Evolutionary conservation across 2,329 filamentous ascomycete species (phyloP), one percentile per base, ranked within the genome.

Genomic region (Beauveria caledonica): DNA sequence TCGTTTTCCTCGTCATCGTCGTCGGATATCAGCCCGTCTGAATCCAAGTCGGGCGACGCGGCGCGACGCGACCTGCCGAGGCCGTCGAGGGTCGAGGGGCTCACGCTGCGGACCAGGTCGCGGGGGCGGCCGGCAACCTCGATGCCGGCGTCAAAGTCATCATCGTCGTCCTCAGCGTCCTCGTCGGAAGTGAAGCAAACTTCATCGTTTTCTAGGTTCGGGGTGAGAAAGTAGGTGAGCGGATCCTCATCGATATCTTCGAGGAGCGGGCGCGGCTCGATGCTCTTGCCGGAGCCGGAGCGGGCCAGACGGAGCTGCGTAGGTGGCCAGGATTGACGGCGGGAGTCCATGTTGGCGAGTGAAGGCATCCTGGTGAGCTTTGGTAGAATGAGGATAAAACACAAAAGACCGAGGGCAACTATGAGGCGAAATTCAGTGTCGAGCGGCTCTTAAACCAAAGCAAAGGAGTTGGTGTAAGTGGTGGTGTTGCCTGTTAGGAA

Each of bases 71-170:
- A 67, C 67, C 77, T 80, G 62, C 76, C 74, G 17, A 82, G 77
- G 3, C 80, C 79, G 25, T 77, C 78, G 36, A 85, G 78, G 33
- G 75, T 80, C 0, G 81, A 84, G 2, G 82, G 82, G 66, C 81
- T 84, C 62, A 85, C 77, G 64, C 78, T 83, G 63, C 82, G 77
- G 57, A 83, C 72, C 45, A 78, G 74, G 17, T 77, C 75, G 29
- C 71, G 68, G 3, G 78, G 77, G 4, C 74, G 73, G 62, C 72
- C 76, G 58, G 73, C 68, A 64, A 80, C 77, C 66, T 84, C 80
- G 67, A 85, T 85, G 60, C 82, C 81, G 42, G 82, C 82, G 66
- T 84, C 81, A 65, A 82, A 79, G 64, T 81, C 79, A 71, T 80
- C 73, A 68, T 79, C 76, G 63, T 73, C 73, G 49, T 74, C 69